phyloP scores from a whole-genome alignment of 148 eudicot genomes.

The Polygonum aviculare region DNA sequence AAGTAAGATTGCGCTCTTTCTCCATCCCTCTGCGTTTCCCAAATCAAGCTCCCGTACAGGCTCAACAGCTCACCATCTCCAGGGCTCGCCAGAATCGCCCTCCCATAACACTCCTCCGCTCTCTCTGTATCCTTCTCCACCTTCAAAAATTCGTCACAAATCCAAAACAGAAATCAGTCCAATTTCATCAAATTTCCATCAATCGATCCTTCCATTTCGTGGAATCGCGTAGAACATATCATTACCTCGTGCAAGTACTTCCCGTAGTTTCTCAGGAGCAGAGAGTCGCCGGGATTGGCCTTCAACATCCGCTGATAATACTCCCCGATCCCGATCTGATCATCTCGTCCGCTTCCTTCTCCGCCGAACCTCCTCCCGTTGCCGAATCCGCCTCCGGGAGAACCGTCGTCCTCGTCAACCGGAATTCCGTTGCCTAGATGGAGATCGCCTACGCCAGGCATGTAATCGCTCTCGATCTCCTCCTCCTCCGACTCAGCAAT shows the following conservation, averaged over 20 bases:
- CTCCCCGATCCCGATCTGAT: slow-evolving; percentile 28
- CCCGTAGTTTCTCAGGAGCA: slow-evolving; percentile 63
- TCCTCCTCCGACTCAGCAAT: slow-evolving; percentile 31
- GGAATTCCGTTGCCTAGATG: slow-evolving; percentile 16
- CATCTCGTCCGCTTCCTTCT: slow-evolving; percentile 27
- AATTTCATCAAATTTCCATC: not conserved
- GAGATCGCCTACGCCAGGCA: slow-evolving; percentile 11
- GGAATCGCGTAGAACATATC: not conserved
- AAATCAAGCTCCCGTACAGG: slow-evolving; percentile 54
- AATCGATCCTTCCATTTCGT: not conserved
- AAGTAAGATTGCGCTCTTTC: slow-evolving; percentile 57
- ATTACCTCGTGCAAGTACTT: slow-evolving; percentile 73
- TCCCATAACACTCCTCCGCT: slow-evolving; percentile 75
- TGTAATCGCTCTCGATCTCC: slow-evolving; percentile 2
- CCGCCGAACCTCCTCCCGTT: slow-evolving; percentile 23
- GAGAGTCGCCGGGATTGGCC: slow-evolving; percentile 43
- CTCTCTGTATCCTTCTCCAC: slow-evolving; percentile 47
- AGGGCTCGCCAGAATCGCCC: slow-evolving; percentile 71
- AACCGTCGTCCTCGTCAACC: slow-evolving; percentile 17
- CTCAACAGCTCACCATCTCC: slow-evolving; percentile 68
- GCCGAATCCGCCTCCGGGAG: slow-evolving; percentile 26
- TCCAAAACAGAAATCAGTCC: not conserved
- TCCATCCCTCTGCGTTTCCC: slow-evolving; percentile 58
- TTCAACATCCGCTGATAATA: slow-evolving; percentile 55
- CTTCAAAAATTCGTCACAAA: slow-evolving; percentile 15